These are phyloP conservation scores for Canariomyces notabilis DNA, from an alignment of 2,329 filamentous ascomycete species.

Conservation along the genomic window DNA sequence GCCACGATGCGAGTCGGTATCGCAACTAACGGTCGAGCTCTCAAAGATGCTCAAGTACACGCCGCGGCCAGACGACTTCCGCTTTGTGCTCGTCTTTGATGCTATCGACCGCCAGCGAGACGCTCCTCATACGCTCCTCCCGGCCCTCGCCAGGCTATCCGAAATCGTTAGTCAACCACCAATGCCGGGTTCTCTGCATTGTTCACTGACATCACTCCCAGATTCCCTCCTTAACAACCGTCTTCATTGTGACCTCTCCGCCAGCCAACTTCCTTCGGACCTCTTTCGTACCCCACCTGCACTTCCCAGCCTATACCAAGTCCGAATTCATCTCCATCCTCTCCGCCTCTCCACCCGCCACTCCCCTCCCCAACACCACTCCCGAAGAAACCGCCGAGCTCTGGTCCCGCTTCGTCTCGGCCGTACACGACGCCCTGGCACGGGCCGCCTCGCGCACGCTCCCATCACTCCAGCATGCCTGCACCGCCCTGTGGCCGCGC, in stretches of 20 bases:
- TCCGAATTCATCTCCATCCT: slow-evolving; percentile 74
- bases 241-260: slow-evolving; percentile 73
- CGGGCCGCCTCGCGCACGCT: slow-evolving; percentile 78
- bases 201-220: slow-evolving; percentile 32
- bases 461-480: slow-evolving; percentile 64
- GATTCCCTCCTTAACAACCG: slow-evolving; percentile 71
- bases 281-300: slow-evolving; percentile 67
- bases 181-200: neutral
- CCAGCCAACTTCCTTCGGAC: slow-evolving; percentile 64
- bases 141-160: slow-evolving; percentile 74
- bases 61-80: slow-evolving; percentile 36
- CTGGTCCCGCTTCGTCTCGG: slow-evolving; percentile 75
- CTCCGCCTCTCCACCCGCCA: slow-evolving; percentile 48
- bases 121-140: slow-evolving; percentile 69
- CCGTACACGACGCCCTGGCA: slow-evolving; percentile 81
- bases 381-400: slow-evolving; percentile 58
- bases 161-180: slow-evolving; percentile 59
- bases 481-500: slow-evolving; percentile 72
- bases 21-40: slow-evolving; percentile 69
- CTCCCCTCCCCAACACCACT: slow-evolving; percentile 45
- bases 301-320: slow-evolving; percentile 81
- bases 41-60: slow-evolving; percentile 54
- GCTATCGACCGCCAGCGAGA: slow-evolving; percentile 82
- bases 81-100: slow-evolving; percentile 82
- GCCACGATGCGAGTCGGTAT: slow-evolving; percentile 72